A percentile compares a stretch with the other conserved stretches of the same genome.
phyloP scores from a whole-genome alignment of 495 filamentous ascomycete genomes.

The Staphylotrichum tortipilum region DNA sequence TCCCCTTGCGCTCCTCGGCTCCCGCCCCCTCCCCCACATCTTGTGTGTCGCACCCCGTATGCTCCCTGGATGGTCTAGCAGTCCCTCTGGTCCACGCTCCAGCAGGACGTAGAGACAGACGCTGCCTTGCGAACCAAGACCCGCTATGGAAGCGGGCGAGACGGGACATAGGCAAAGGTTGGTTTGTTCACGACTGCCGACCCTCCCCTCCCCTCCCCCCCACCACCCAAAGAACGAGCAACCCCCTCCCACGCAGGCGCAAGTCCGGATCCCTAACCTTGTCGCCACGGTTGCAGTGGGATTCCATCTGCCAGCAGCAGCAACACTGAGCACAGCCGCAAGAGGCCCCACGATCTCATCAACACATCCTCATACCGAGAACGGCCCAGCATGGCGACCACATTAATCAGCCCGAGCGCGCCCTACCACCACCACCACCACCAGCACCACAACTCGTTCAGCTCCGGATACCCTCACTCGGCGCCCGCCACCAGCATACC shows the following conservation, averaged over 20 bases:
- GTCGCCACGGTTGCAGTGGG: constrained; percentile 15
- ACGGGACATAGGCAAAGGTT: constrained; percentile 43
- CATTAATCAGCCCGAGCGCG: constrained; percentile 39
- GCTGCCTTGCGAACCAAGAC: constrained; percentile 11
- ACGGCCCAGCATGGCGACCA: constrained; percentile 38
- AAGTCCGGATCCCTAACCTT: constrained; percentile 11
- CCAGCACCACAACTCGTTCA: constrained; percentile 28
- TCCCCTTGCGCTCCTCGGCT: too few relatives aligned
- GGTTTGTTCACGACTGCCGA: too few relatives aligned
- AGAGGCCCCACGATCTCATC: constrained; percentile 27
- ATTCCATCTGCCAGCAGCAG: constrained; percentile 24
- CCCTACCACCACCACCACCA: constrained; percentile 25
- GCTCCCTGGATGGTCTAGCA: constrained; percentile 9
- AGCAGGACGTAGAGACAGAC: constrained; percentile 7
- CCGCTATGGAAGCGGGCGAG: constrained; percentile 47
- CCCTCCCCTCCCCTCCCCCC: too few relatives aligned
- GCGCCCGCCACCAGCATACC: constrained; percentile 27
- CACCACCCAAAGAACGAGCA: too few relatives aligned
- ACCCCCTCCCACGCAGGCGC: too few relatives aligned
- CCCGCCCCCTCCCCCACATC: too few relatives aligned
- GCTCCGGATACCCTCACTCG: constrained; percentile 31
- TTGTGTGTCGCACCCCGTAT: not conserved
- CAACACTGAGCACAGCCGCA: constrained; percentile 28
- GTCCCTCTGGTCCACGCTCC: not conserved
- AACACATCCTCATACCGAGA: constrained; percentile 32